A percentile compares a stretch with the other conserved stretches of the same genome.
phyloP scores from a whole-genome alignment of 2,329 filamentous ascomycete genomes.

The Penicillium sp. region DNA sequence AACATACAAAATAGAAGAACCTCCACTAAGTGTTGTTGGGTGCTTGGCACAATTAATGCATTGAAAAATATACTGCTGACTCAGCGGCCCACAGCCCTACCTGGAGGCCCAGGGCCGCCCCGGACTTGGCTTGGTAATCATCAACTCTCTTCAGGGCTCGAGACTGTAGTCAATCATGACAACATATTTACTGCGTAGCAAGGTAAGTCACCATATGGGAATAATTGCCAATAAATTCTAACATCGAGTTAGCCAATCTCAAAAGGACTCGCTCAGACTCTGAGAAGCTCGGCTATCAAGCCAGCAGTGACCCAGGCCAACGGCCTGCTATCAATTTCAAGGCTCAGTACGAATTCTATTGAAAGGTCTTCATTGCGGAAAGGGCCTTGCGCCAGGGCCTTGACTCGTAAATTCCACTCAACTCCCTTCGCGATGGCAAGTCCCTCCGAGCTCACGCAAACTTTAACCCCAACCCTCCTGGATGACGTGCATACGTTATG shows the following conservation, averaged over 20 bases:
- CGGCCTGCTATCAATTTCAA: neutral
- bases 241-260: neutral
- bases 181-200: neutral
- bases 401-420: slow-evolving; percentile 3
- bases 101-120: too few species aligned
- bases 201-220: neutral
- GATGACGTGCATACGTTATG: slow-evolving; percentile 24
- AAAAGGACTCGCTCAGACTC: neutral
- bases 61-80: neutral
- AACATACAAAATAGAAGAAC: too few species aligned
- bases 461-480: slow-evolving; percentile 20
- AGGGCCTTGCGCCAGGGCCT: neutral
- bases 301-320: neutral
- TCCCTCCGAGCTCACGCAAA: slow-evolving; percentile 10
- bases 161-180: too few species aligned
- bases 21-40: too few species aligned
- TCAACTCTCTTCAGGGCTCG: too few species aligned
- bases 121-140: neutral
- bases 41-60: too few species aligned
- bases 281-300: neutral
- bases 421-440: slow-evolving; percentile 8
- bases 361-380: neutral
- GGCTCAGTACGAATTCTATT: neutral
- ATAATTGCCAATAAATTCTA: neutral
- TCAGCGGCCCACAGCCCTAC: neutral